Base-by-base conservation (phyloP, 208 protist genomes). In the Trypanosoma avium region DNA sequence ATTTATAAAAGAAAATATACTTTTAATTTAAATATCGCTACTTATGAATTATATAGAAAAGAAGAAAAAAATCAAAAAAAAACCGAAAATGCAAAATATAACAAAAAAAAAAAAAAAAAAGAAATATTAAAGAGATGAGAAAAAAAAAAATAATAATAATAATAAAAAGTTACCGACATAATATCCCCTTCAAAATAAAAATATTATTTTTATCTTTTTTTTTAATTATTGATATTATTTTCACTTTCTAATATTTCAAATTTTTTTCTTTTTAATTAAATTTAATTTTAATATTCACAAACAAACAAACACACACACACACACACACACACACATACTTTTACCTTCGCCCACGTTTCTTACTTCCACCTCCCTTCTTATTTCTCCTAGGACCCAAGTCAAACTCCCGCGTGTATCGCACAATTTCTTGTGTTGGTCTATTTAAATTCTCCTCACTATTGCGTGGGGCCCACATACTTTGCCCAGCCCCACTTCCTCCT, bases 401-500 rank as follows among this genome's bases (percentile, higher is more conserved):
- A 68, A 75, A 86, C 54, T 94, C 84, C 19, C 82, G 50, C 12
- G 84, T 81, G 68, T 90, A 89, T 3, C 72, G 73, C 55, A 94
- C 38, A 60, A 92, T 68, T 0, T 71, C 71, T 10, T 72, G 57
- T 21, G 76, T 73, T 8, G 85, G 83, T 4, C 84, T 70, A 61
- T 94, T 94, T 22, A 82, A 42, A 61, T 94, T 92, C 9, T 76
- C 84, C 5, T 62, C 73, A 0, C 62, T 56, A 13, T 73, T 79
- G 19, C 49, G 66, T 9, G 88, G 48, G 55, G 85, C 76, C 81
- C 84, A 94, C 72, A 71, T 68, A 26, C 73, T 86, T 22, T 78
- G 59, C 38, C 71, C 76, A 5, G 47, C 7, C 10, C 70, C 77
- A 50, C 75, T 77, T 27, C 79, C 72, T 12, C 82, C 79, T 27